Percentiles rank a stretch among this genome's conserved stretches.
Evolutionary conservation across 2,329 filamentous ascomycete genomes (phyloP).

Genomic region (Colletotrichum destructivum): DNA sequence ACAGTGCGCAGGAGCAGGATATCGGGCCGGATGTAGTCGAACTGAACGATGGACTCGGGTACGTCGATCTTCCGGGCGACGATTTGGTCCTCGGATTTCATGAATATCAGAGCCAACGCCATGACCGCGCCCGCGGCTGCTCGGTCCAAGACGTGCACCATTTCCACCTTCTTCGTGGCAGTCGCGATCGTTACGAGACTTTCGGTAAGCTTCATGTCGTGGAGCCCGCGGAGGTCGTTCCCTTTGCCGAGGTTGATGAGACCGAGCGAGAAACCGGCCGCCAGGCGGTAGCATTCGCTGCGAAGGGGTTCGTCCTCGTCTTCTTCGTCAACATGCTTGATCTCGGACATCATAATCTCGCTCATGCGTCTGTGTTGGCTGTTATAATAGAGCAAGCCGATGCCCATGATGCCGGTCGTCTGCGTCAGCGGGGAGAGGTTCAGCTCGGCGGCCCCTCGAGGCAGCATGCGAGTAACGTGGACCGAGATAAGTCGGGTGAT

Average conservation of each 20-base stretch:
- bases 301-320: constrained; percentile 89
- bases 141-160: constrained; percentile 93
- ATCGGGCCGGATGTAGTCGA: constrained; percentile 95
- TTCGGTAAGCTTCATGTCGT: constrained; percentile 94
- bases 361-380: constrained; percentile 99
- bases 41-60: constrained; percentile 90
- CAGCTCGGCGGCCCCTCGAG: constrained; percentile 90
- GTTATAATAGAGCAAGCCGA: constrained; percentile 92
- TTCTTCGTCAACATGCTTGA: constrained; percentile 85
- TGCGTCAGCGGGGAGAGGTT: constrained; percentile 95
- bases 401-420: constrained; percentile 97
- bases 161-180: constrained; percentile 89
- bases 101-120: constrained; percentile 91
- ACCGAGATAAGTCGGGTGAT: constrained; percentile 95
- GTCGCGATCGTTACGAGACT: constrained; percentile 89
- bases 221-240: constrained; percentile 86
- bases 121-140: constrained; percentile 94
- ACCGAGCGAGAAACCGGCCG: constrained; percentile 92
- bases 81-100: constrained; percentile 93
- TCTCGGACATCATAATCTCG: constrained; percentile 98
- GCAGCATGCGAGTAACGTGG: constrained; percentile 95
- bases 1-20: constrained; percentile 91
- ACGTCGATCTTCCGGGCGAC: constrained; percentile 94
- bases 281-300: constrained; percentile 96
- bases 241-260: constrained; percentile 96